Percentiles rank a stretch among this genome's conserved stretches.
phyloP scores from a whole-genome alignment of 768 basidiomycete species.

The Pulveroboletus sp. region DNA sequence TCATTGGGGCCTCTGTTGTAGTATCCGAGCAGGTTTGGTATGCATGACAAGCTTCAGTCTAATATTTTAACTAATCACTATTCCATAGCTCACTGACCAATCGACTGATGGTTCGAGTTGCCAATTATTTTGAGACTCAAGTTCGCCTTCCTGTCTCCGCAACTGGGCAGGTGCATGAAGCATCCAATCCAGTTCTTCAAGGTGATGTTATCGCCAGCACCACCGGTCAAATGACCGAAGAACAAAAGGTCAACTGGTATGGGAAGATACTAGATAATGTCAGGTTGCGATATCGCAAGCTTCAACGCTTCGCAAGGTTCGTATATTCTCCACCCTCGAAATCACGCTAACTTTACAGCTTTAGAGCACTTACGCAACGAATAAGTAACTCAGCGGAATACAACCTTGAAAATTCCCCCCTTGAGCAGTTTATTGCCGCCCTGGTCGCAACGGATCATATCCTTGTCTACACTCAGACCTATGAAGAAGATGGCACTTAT shows the following conservation, averaged over 20 bases:
- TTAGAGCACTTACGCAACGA: slow-evolving; percentile 69
- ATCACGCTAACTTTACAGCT: slow-evolving; percentile 4
- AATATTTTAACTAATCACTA: not conserved
- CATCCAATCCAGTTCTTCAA: slow-evolving; percentile 33
- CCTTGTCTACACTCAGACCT: slow-evolving; percentile 83
- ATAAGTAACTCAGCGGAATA: slow-evolving; percentile 96
- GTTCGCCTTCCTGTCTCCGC: slow-evolving; percentile 65
- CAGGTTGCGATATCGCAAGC: slow-evolving; percentile 84
- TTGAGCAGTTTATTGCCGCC: slow-evolving; percentile 74
- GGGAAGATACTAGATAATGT: slow-evolving; percentile 91
- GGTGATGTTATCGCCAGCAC: slow-evolving; percentile 37
- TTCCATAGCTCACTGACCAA: slow-evolving; percentile 77
- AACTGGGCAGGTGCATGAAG: slow-evolving; percentile 27
- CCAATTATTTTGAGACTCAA: slow-evolving; percentile 93
- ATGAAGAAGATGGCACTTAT: slow-evolving; percentile 90
- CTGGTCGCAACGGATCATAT: slow-evolving; percentile 86
- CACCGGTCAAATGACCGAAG: slow-evolving; percentile 57
- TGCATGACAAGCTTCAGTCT: slow-evolving; percentile 20
- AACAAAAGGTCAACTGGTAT: slow-evolving; percentile 86
- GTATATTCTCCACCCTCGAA: not conserved
- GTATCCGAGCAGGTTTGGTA: slow-evolving; percentile 97
- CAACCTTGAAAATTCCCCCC: slow-evolving; percentile 62
- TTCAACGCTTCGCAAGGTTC: slow-evolving; percentile 89
- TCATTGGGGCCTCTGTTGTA: slow-evolving; percentile 79
- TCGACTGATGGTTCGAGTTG: slow-evolving; percentile 87